Percentiles rank a stretch among this genome's conserved stretches.
Evolutionary conservation across 345 rosid genomes (phyloP).

Genomic region (Salix brachista): DNA sequence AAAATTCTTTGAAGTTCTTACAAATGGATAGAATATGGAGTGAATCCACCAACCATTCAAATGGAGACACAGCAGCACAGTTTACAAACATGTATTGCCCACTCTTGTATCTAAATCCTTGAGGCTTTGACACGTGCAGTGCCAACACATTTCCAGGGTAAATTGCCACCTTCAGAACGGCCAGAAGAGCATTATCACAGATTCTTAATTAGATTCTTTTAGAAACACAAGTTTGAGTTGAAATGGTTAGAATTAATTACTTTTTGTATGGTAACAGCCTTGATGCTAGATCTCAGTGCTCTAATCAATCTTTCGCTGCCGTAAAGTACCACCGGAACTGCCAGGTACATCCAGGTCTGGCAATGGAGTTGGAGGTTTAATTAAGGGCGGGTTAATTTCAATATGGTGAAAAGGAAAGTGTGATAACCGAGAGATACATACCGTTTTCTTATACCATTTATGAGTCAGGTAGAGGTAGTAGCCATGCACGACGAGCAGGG

Average conservation of each 20-base stretch:
- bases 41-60: constrained; percentile 51
- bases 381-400: background rate
- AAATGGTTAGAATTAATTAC: constrained; percentile 20
- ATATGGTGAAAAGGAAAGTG: background rate
- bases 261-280: constrained; percentile 58
- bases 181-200: background rate
- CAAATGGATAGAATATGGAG: background rate
- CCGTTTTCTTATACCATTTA: constrained; percentile 65
- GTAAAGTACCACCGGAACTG: constrained; percentile 54
- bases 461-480: constrained; percentile 50
- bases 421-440: constrained; percentile 11
- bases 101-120: constrained; percentile 72
- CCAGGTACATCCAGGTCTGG: constrained; percentile 85
- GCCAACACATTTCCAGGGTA: constrained; percentile 81
- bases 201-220: background rate
- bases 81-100: constrained; percentile 85
- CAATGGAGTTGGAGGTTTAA: background rate
- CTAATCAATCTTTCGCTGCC: constrained; percentile 55
- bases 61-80: constrained; percentile 78
- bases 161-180: constrained; percentile 45
- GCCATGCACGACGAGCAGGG: constrained; percentile 66
- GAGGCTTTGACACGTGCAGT: constrained; percentile 69
- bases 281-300: constrained; percentile 66
- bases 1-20: background rate
- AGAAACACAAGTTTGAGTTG: background rate